A percentile compares a stretch with the other conserved stretches of the same genome.
Evolutionary conservation across 768 basidiomycete species (phyloP).

Genomic region (Leccinellum rugosiceps): DNA sequence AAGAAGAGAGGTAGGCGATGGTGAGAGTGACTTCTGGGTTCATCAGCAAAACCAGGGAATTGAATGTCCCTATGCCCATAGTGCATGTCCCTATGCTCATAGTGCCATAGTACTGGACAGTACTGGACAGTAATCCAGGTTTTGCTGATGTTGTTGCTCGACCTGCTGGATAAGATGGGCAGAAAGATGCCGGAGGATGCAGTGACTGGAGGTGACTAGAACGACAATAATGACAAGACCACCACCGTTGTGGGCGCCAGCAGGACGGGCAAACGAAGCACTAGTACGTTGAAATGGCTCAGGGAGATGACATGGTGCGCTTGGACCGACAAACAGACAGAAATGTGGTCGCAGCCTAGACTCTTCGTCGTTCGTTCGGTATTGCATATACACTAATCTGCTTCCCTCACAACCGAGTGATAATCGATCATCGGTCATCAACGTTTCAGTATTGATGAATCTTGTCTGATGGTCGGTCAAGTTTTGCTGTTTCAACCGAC

Average conservation of each 20-base stretch:
- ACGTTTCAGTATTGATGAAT: no score
- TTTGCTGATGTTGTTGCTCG: no score
- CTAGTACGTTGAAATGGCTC: no score
- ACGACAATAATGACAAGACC: neutral
- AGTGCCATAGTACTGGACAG: no score
- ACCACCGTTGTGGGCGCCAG: neutral
- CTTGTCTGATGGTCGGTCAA: neutral
- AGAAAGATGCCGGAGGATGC: slow-evolving; percentile 12
- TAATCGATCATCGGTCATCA: no score
- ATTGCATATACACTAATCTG: neutral
- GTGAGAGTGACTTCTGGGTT: no score
- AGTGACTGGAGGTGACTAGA: neutral
- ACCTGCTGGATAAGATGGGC: slow-evolving; percentile 22
- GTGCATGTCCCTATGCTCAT: no score
- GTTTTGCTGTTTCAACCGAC: neutral
- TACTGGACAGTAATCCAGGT: no score
- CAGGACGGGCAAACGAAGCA: neutral
- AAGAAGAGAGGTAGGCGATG: slow-evolving; percentile 50
- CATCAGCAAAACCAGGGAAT: no score
- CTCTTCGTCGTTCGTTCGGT: neutral
- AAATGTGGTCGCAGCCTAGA: neutral
- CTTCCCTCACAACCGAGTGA: neutral
- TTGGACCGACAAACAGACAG: no score
- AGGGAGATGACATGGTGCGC: no score
- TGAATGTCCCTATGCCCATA: no score